Percentiles rank a stretch among this genome's conserved stretches.
phyloP scores from a whole-genome alignment of 441 rosid genomes.

The Gossypium davidsonii region DNA sequence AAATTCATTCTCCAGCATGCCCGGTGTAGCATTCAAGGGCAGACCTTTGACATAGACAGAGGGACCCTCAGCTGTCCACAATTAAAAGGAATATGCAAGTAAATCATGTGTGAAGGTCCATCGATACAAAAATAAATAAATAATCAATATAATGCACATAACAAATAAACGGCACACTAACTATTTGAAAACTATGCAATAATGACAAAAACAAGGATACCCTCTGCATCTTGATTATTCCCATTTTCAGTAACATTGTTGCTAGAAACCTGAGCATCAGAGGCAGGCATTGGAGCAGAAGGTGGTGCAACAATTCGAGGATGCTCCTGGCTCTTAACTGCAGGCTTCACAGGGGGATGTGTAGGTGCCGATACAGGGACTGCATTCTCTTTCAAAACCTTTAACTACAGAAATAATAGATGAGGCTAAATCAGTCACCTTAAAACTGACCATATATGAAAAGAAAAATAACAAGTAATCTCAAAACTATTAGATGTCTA shows the following conservation, averaged over 20 bases:
- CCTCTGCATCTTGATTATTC: constrained; percentile 48
- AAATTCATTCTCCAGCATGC: constrained; percentile 63
- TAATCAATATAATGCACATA: neutral
- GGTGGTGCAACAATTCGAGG: constrained; percentile 30
- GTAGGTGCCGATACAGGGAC: constrained; percentile 31
- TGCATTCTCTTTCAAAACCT: constrained; percentile 53
- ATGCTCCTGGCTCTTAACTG: constrained; percentile 45
- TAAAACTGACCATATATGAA: neutral
- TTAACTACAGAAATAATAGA: constrained; percentile 32
- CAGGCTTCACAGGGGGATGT: constrained; percentile 36
- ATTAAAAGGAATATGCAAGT: constrained; percentile 3
- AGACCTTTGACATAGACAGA: constrained; percentile 77
- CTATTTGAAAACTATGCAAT: neutral
- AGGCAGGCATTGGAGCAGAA: constrained; percentile 27
- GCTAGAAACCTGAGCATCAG: constrained; percentile 33
- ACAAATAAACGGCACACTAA: neutral
- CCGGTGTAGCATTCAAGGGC: constrained; percentile 50
- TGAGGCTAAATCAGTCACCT: neutral
- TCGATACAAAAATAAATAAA: neutral
- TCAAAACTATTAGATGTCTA: neutral
- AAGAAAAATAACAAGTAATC: neutral
- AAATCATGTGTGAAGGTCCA: constrained; percentile 3
- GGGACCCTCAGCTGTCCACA: constrained; percentile 51
- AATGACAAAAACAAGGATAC: constrained; percentile 22
- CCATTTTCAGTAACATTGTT: constrained; percentile 50